Base-by-base conservation (phyloP, 1,139 yeast genomes). In the Lodderomyces metapsilosis region DNA sequence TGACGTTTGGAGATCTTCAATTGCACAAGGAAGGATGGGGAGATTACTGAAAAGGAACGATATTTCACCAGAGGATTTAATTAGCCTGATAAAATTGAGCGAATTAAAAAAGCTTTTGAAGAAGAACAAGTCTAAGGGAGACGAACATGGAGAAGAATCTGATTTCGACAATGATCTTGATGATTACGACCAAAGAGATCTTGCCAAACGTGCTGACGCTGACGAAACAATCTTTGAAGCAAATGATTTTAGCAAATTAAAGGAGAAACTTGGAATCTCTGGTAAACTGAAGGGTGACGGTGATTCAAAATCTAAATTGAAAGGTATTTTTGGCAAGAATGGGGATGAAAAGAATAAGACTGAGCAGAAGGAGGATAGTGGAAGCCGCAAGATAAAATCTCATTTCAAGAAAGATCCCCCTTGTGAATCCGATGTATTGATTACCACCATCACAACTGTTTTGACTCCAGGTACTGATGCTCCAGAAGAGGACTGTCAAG, bases 1-100 rank as follows among this genome's bases (percentile, higher is more conserved):
- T 22, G 36, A 33, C 9, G 36, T 33, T 33, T 33, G 36, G 36
- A 33, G 36, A 33, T 13, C 20, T 22, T 21, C 24, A 12, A 22
- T 12, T 20, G 23, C 15, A 11, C 16, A 9, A 20, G 15, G 35
- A 4, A 9, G 9, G 5, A 12, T 13, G 2, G 18, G 17, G 6
- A 7, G 21, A 10, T 18, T 32, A 5, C 17, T 21, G 23, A 33
- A 22, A 22, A 33, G 27, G n/a, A 17, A 22, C 11, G 25, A 33
- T 3, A 21, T 33, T 4, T 12, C 36, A 5, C 24, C 25, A 9
- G 25, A 33, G 12, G 36, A 33, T 10, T 13, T 33, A 5, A 22
- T 10, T 16, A 33, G 21, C 9, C 8, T 18, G 16, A 12, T 33
- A 8, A 33, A 22, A 5, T 12, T 33, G 17, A 17, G 25, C 3